These are phyloP conservation scores for Urtica urens DNA, from an alignment of 306 rosid genomes.

Conservation along the genomic window DNA sequence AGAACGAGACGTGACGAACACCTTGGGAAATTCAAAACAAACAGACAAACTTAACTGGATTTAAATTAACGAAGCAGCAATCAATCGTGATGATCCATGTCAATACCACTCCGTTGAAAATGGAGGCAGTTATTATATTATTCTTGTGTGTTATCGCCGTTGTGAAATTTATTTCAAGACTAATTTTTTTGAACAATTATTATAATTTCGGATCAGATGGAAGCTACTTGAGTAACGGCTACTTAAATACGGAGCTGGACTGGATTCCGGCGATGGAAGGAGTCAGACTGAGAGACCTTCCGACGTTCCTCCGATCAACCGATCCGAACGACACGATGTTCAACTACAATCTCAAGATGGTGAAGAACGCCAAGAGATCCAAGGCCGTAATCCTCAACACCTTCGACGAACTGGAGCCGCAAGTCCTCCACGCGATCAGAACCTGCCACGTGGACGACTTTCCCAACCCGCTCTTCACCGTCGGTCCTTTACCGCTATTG, in stretches of 20 bases:
- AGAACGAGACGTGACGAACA: too few species aligned
- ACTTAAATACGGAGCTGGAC: slow-evolving; percentile 1
- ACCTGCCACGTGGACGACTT: not conserved
- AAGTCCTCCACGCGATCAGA: slow-evolving; percentile 4
- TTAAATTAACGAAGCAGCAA: too few species aligned
- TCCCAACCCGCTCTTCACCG: slow-evolving; percentile 1
- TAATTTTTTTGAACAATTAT: too few species aligned
- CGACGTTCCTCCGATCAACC: slow-evolving; percentile 2
- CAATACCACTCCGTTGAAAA: too few species aligned
- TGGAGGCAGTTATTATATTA: too few species aligned
- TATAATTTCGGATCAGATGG: slow-evolving; percentile 5
- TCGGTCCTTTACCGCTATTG: slow-evolving; percentile 11
- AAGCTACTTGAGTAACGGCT: slow-evolving; percentile 5
- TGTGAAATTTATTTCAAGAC: too few species aligned
- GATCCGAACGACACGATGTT: slow-evolving; percentile 1
- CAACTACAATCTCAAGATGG: not conserved
- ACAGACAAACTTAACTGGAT: too few species aligned
- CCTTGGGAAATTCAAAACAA: too few species aligned
- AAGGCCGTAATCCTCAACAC: slow-evolving; percentile 15
- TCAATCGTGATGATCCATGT: too few species aligned
- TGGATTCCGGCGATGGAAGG: slow-evolving; percentile 17
- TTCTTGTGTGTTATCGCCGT: too few species aligned
- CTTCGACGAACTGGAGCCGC: slow-evolving; percentile 10
- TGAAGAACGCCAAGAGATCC: slow-evolving; percentile 5
- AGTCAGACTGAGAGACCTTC: slow-evolving; percentile 13